These are phyloP conservation scores for Eragrostis nindensis DNA, from an alignment of 176 grass and related monocot species.

Conservation along the genomic window DNA sequence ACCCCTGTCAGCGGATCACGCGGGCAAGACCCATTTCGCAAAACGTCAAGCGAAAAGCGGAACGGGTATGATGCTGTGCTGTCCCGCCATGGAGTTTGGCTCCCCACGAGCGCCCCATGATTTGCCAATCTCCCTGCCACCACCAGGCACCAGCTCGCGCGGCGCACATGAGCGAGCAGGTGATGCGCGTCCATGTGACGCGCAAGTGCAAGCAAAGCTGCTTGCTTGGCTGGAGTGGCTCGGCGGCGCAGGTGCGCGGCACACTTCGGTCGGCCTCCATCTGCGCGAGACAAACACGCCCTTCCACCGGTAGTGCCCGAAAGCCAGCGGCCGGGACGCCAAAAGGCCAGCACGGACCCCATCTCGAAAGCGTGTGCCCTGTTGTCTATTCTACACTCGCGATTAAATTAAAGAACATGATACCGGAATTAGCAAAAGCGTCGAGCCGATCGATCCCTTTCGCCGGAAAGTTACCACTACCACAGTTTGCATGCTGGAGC, in stretches of 20 bases:
- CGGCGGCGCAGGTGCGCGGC: neutral
- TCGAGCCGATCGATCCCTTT: neutral
- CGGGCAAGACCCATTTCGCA: constrained; percentile 7
- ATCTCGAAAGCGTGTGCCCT: constrained; percentile 16
- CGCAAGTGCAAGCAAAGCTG: neutral
- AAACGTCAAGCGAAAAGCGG: constrained; percentile 15
- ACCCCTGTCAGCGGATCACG: constrained; percentile 39
- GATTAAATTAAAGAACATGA: neutral
- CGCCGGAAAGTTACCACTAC: neutral
- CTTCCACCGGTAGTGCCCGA: constrained; percentile 37
- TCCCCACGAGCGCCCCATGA: constrained; percentile 45
- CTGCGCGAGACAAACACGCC: constrained; percentile 35
- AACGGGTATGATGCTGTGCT: constrained; percentile 24
- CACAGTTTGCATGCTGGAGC: neutral
- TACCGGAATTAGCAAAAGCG: neutral
- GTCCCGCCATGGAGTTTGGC: constrained; percentile 37
- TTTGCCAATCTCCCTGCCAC: neutral
- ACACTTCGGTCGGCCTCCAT: constrained; percentile 5
- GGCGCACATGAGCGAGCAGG: constrained; percentile 14
- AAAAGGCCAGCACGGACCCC: constrained; percentile 42
- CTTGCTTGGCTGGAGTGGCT: neutral
- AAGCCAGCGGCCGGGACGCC: constrained; percentile 39
- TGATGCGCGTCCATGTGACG: constrained; percentile 12
- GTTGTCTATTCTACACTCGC: neutral
- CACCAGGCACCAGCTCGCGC: neutral